Conservation (phyloP, 371 early-diverging fungal species). For the Saksenaea oblongispora region DNA sequence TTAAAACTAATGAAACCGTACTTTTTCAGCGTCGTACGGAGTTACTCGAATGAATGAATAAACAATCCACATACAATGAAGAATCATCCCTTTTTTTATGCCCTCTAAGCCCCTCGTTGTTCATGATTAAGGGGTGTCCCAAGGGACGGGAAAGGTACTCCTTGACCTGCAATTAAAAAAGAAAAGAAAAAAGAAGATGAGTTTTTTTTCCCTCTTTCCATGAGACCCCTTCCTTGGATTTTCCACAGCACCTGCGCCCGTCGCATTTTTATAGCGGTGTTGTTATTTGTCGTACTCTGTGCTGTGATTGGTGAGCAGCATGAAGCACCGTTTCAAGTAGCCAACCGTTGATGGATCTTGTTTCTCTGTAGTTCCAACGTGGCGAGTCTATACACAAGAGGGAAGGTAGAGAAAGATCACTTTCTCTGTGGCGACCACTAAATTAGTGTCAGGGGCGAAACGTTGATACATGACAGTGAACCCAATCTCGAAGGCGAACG, state of each 20-base stretch:
- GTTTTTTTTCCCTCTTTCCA: neutral
- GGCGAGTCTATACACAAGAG: conserved; percentile 37
- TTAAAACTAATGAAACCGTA: conserved; percentile 45
- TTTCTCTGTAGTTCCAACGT: conserved; percentile 26
- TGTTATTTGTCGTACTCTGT: neutral
- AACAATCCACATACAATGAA: too few species aligned
- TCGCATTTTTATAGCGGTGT: neutral
- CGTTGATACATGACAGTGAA: conserved; percentile 24
- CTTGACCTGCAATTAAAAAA: neutral
- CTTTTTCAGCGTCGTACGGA: conserved; percentile 45
- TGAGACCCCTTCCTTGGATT: neutral
- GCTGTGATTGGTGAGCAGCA: conserved; percentile 12
- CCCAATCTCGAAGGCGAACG: conserved; percentile 33
- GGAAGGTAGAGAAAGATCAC: conserved; percentile 22
- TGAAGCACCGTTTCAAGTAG: neutral
- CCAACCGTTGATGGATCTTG: neutral
- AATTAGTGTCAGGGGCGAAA: conserved; percentile 8
- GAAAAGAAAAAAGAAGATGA: neutral
- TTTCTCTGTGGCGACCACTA: neutral
- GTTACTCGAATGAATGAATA: conserved; percentile 15
- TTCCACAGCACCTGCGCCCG: neutral
- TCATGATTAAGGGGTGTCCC: neutral
- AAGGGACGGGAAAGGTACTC: neutral
- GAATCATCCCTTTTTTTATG: neutral
- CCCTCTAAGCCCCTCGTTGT: neutral